Conservation (phyloP, 768 basidiomycete genomes). For the Hebeloma cylindrosporum region DNA sequence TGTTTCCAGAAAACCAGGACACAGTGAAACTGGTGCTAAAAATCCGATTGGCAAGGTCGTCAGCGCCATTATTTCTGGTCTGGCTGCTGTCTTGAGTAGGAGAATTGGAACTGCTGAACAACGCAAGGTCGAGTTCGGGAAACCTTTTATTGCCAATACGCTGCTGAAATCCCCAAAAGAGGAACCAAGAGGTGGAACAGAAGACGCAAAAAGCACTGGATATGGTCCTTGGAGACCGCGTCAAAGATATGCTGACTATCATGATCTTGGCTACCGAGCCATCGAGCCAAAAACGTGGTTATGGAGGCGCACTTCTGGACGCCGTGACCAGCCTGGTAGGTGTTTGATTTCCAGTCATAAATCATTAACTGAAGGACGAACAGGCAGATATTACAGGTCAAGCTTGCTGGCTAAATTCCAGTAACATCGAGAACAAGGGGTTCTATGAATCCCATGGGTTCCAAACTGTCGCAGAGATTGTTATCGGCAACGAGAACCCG, state of each 20-base stretch:
- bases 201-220: slow-evolving; percentile 15
- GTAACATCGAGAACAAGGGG: slow-evolving; percentile 18
- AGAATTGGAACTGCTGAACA: slow-evolving; percentile 10
- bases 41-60: slow-evolving; percentile 1
- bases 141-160: too few relatives aligned
- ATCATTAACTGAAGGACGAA: neutral
- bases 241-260: slow-evolving; percentile 22
- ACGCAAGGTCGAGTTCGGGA: slow-evolving; percentile 8
- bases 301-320: slow-evolving; percentile 24
- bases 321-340: slow-evolving; percentile 23
- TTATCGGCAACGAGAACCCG: slow-evolving; percentile 25
- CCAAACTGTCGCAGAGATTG: slow-evolving; percentile 16
- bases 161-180: slow-evolving; percentile 17
- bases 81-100: slow-evolving; percentile 8
- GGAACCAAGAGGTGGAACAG: slow-evolving; percentile 16
- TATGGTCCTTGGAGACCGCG: slow-evolving; percentile 17
- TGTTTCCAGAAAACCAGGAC: neutral
- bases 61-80: slow-evolving; percentile 1
- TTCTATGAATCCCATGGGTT: slow-evolving; percentile 29
- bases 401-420: slow-evolving; percentile 22
- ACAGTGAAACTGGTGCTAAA: neutral
- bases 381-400: slow-evolving; percentile 23
- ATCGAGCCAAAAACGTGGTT: slow-evolving; percentile 21
- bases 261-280: slow-evolving; percentile 22
- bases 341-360: neutral